A percentile compares a stretch with the other conserved stretches of the same genome.
Evolutionary conservation across 371 early-diverging fungal species (phyloP).

Genomic region (Mucor velutinosus): DNA sequence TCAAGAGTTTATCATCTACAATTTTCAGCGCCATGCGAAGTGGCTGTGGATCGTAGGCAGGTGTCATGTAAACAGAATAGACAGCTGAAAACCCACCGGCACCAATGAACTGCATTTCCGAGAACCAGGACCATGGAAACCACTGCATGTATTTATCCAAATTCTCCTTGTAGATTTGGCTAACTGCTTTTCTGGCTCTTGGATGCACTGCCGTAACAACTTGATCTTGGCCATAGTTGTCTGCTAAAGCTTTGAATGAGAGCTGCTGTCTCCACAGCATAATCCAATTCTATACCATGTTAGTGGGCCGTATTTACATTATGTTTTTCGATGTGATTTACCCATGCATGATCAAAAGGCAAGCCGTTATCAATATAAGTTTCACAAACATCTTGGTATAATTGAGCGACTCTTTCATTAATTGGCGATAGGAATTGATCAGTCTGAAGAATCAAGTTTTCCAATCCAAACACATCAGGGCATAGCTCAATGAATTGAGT

Average conservation of each 20-base stretch:
- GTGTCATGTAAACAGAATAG: slow-evolving; percentile 38
- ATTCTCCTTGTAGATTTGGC: slow-evolving; percentile 36
- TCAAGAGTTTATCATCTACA: slow-evolving; percentile 50
- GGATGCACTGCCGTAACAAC: slow-evolving; percentile 35
- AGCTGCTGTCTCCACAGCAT: slow-evolving; percentile 49
- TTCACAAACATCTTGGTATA: slow-evolving; percentile 40
- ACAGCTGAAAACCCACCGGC: slow-evolving; percentile 56
- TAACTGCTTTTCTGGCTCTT: slow-evolving; percentile 39
- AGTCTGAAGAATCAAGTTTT: slow-evolving; percentile 34
- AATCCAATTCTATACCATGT: slow-evolving; percentile 38
- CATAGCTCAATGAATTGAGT: slow-evolving; percentile 37
- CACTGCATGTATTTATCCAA: slow-evolving; percentile 50
- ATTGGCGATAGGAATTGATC: slow-evolving; percentile 18
- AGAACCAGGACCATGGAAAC: slow-evolving; percentile 53
- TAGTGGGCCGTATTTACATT: background rate
- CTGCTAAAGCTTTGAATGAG: slow-evolving; percentile 36
- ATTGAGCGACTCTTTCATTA: slow-evolving; percentile 33
- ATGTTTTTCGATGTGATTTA: slow-evolving; percentile 11
- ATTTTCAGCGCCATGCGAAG: slow-evolving; percentile 43
- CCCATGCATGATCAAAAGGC: slow-evolving; percentile 51
- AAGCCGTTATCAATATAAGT: slow-evolving; percentile 34
- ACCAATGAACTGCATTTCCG: slow-evolving; percentile 52
- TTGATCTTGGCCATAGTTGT: slow-evolving; percentile 36
- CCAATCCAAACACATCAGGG: slow-evolving; percentile 43
- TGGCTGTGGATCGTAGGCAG: slow-evolving; percentile 44